These are phyloP conservation scores for Salvia rosmarinus DNA, from an alignment of 257 asterid genomes.

Conservation along the genomic window DNA sequence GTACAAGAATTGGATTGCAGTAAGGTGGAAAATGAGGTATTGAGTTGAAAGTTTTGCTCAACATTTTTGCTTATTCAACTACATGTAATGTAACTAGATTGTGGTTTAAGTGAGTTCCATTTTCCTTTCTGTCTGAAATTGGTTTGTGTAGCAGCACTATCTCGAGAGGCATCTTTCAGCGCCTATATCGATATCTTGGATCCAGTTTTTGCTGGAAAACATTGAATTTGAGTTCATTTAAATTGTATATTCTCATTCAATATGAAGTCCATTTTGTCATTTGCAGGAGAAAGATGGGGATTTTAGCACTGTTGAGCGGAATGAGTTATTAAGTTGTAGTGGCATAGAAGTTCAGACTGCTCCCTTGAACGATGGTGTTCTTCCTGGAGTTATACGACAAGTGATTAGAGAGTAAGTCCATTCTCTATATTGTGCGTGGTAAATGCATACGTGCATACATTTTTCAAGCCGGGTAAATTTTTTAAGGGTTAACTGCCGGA, in stretches of 20 bases:
- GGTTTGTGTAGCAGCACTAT: neutral
- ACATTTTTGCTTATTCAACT: no score
- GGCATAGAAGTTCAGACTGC: slow-evolving; percentile 81
- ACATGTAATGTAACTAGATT: neutral
- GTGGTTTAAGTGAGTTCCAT: slow-evolving; percentile 10
- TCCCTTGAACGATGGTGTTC: slow-evolving; percentile 66
- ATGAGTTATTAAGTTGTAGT: slow-evolving; percentile 33
- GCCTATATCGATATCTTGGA: slow-evolving; percentile 18
- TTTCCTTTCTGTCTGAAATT: neutral
- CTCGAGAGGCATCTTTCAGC: neutral
- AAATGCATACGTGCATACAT: neutral
- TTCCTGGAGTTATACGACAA: slow-evolving; percentile 92
- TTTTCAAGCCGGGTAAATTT: neutral
- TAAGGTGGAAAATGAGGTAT: no score
- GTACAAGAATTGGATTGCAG: no score
- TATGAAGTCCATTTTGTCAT: slow-evolving; percentile 4
- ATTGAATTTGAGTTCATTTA: neutral
- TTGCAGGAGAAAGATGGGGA: slow-evolving; percentile 54
- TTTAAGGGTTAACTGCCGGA: no score
- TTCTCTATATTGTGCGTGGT: neutral
- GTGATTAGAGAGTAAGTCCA: slow-evolving; percentile 70
- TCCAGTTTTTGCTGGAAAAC: slow-evolving; percentile 12
- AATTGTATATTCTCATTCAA: slow-evolving; percentile 11
- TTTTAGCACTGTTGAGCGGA: slow-evolving; percentile 29
- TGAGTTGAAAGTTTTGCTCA: no score